A percentile compares a stretch with the other conserved stretches of the same genome.
Conservation (phyloP, 2,329 filamentous ascomycete species). For the Lachnellula suecica region DNA sequence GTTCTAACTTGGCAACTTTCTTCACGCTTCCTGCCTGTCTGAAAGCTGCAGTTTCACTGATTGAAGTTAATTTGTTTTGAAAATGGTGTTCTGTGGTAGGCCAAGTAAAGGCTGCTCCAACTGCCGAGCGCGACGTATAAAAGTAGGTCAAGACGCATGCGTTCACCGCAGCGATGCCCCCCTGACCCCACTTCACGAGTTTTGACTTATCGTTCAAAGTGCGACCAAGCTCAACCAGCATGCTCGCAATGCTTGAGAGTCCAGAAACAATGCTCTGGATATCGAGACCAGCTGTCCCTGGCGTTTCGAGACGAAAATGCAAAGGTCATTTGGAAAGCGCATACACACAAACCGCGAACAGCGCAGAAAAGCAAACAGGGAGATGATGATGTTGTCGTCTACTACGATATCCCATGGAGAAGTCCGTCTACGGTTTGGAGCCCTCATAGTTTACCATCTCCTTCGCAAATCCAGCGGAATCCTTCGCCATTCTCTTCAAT, state of each 20-base stretch:
- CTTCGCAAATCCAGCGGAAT: neutral
- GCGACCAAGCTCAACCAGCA: slow-evolving; percentile 49
- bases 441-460: neutral
- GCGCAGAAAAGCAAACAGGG: neutral
- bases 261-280: slow-evolving; percentile 50
- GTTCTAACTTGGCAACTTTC: no score
- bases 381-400: neutral
- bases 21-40: no score
- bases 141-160: no score
- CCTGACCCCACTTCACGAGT: no score
- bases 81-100: no score
- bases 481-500: neutral
- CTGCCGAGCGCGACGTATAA: no score
- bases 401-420: no score
- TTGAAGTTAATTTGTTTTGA: no score
- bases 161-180: no score
- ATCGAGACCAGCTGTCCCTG: slow-evolving; percentile 53
- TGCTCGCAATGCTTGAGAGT: slow-evolving; percentile 54
- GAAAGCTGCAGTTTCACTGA: no score
- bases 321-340: slow-evolving; percentile 52
- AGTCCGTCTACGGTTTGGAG: neutral
- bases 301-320: slow-evolving; percentile 58
- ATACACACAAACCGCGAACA: neutral
- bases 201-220: no score
- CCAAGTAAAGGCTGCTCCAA: no score